These are phyloP conservation scores for Rhynchospora tenuis DNA, from an alignment of 176 grass and related monocot species.

Conservation along the genomic window DNA sequence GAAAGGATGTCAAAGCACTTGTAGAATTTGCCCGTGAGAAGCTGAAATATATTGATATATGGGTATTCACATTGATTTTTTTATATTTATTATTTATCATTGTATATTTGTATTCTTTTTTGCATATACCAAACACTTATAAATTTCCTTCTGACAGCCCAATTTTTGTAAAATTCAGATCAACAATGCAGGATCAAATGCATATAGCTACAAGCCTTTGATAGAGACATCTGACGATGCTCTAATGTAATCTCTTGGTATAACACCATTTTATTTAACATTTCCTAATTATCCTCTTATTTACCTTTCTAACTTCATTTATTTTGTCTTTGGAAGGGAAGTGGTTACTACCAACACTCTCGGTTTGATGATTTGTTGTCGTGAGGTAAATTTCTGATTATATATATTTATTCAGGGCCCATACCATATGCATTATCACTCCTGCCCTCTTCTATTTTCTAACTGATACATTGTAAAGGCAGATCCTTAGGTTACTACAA, in stretches of 20 bases:
- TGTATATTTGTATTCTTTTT: background rate
- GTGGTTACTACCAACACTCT: slow-evolving; percentile 93
- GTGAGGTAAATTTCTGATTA: slow-evolving; percentile 57
- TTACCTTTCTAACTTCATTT: slow-evolving; percentile 8
- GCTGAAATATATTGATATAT: slow-evolving; percentile 84
- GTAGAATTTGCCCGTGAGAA: slow-evolving; percentile 64
- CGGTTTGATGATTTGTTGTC: slow-evolving; percentile 92
- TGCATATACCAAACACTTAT: background rate
- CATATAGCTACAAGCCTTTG: slow-evolving; percentile 86
- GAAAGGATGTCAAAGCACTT: slow-evolving; percentile 82
- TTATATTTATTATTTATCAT: background rate
- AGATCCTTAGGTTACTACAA: too few relatives aligned
- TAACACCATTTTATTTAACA: slow-evolving; percentile 8
- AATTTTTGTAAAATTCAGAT: slow-evolving; percentile 36
- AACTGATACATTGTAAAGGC: too few relatives aligned
- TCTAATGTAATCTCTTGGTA: slow-evolving; percentile 64
- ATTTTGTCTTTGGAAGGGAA: slow-evolving; percentile 55
- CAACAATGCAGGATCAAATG: slow-evolving; percentile 99
- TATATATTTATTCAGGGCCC: slow-evolving; percentile 9
- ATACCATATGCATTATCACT: background rate
- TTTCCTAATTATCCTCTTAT: background rate
- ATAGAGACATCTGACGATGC: slow-evolving; percentile 89
- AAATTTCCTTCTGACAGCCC: background rate
- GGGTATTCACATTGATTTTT: slow-evolving; percentile 38
- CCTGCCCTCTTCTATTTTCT: background rate